phyloP scores from a whole-genome alignment of 805 yeast species.

The Wickerhamiella siamensis region DNA sequence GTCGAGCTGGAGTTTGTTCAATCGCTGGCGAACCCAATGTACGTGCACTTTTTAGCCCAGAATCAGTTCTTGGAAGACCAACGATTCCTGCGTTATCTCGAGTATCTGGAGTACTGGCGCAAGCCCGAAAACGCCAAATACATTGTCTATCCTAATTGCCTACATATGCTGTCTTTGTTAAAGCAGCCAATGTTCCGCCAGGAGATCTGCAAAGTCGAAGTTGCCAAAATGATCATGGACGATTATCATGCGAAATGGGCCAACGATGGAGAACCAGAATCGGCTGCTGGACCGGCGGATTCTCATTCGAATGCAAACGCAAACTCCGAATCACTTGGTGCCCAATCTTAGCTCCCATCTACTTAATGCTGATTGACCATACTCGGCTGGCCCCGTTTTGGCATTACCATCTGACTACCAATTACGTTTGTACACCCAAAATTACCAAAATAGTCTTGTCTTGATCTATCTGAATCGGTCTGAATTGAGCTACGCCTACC shows the following conservation, averaged over 20 bases:
- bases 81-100: slow-evolving; percentile 57
- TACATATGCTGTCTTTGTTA: slow-evolving; percentile 58
- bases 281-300: not conserved
- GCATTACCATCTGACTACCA: too few relatives aligned
- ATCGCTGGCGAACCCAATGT: slow-evolving; percentile 78
- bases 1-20: slow-evolving; percentile 89
- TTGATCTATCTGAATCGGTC: too few relatives aligned
- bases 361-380: too few relatives aligned
- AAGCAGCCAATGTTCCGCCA: slow-evolving; percentile 27
- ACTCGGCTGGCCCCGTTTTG: too few relatives aligned
- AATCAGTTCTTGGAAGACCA: slow-evolving; percentile 59
- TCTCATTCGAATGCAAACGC: not conserved
- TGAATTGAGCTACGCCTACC: too few relatives aligned
- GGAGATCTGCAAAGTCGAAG: slow-evolving; percentile 29
- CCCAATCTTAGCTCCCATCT: too few relatives aligned
- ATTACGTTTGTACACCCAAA: too few relatives aligned
- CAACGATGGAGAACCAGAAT: slow-evolving; percentile 6
- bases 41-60: slow-evolving; percentile 75
- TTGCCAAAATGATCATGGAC: slow-evolving; percentile 30
- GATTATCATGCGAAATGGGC: slow-evolving; percentile 30
- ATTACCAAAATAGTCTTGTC: too few relatives aligned
- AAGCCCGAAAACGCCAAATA: slow-evolving; percentile 53
- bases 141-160: slow-evolving; percentile 76
- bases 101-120: slow-evolving; percentile 79
- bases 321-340: too few relatives aligned